These are phyloP conservation scores for Pseudocercospora vitis DNA, from an alignment of 2,329 filamentous ascomycete species.

Conservation along the genomic window DNA sequence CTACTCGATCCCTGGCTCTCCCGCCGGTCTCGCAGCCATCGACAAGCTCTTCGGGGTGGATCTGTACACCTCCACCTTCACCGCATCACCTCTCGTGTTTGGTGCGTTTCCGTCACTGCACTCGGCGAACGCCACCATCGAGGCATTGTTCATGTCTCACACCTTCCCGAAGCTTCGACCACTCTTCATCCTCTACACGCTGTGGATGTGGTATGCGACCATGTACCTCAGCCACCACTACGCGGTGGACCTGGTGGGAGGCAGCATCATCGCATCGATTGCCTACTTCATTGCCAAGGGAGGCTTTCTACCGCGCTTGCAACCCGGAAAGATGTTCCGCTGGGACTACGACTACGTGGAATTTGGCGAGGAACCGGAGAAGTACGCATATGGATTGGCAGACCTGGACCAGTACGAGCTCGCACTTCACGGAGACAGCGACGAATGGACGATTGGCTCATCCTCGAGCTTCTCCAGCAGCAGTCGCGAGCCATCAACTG, in stretches of 20 bases:
- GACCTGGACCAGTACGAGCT: constrained; percentile 55
- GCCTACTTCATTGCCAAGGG: constrained; percentile 81
- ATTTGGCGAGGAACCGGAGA: constrained; percentile 62
- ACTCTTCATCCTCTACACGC: constrained; percentile 77
- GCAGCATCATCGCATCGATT: constrained; percentile 62
- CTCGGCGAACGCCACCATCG: constrained; percentile 82
- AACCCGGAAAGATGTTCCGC: constrained; percentile 79
- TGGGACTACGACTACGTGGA: constrained; percentile 98
- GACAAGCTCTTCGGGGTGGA: constrained; percentile 89
- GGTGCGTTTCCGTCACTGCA: constrained; percentile 94
- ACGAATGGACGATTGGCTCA: constrained; percentile 88
- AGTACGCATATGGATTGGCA: constrained; percentile 56
- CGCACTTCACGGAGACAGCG: constrained; percentile 61
- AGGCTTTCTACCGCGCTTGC: constrained; percentile 77
- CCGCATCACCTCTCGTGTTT: constrained; percentile 85
- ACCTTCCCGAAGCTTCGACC: constrained; percentile 81
- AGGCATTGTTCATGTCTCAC: constrained; percentile 90
- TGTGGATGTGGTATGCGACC: constrained; percentile 97
- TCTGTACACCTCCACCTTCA: constrained; percentile 90
- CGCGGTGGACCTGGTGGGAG: constrained; percentile 86
- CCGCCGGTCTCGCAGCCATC: constrained; percentile 83
- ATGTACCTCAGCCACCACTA: constrained; percentile 99
- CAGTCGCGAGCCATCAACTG: constrained; percentile 58
- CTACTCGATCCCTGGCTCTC: constrained; percentile 86
- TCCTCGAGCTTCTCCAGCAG: constrained; percentile 72